Base-by-base conservation (phyloP, 257 asterid species). In the Salvia rosmarinus region DNA sequence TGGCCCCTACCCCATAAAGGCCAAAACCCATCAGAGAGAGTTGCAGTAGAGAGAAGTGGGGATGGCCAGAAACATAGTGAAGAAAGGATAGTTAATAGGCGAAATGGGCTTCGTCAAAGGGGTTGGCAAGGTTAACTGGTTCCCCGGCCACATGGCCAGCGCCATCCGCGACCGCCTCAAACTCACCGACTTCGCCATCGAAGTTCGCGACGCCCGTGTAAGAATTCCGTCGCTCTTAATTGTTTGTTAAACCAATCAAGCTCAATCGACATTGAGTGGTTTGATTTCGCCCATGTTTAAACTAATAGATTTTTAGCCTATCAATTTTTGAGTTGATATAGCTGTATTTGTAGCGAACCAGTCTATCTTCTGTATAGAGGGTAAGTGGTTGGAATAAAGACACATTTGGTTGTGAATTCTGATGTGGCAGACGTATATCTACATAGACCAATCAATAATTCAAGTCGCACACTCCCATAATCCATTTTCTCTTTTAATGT, bases 61-160 rank as follows among this genome's bases (percentile, higher is more conserved):
- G 58, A 76, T 82, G 2, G 44, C 73, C 59, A 82, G 40, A 46
- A 82, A 77, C 35, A 63, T 82, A 9, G 84, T 52, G 85, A 85
- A 76, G 85, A 86, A 79, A 77, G 80, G 68, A 58, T 42, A 82
- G 44, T 32, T 75, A 34, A 65, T 94, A 20, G 96, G 96, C 40
- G 88, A 94, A 77, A 78, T 91, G 89, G 93, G 91, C 1, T 91
- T 94, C 75, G 79, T 78, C 68, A 85, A 79, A 73, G 96, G 94
- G 47, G 98, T 96, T 34, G 98, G 98, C 3, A 85, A 68, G 75
- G 68, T 94, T 32, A 94, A 91, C 70, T 94, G 99, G 99, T 94
- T 83, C 67, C 99, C 99, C 0, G 98, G 99, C 46, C 99, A 94
- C 82, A 94, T 94, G 99, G 99, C 98, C 19, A 88, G 93, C 57